phyloP scores from a whole-genome alignment of 1,139 yeast species.

The Geotrichum aggregatum region DNA sequence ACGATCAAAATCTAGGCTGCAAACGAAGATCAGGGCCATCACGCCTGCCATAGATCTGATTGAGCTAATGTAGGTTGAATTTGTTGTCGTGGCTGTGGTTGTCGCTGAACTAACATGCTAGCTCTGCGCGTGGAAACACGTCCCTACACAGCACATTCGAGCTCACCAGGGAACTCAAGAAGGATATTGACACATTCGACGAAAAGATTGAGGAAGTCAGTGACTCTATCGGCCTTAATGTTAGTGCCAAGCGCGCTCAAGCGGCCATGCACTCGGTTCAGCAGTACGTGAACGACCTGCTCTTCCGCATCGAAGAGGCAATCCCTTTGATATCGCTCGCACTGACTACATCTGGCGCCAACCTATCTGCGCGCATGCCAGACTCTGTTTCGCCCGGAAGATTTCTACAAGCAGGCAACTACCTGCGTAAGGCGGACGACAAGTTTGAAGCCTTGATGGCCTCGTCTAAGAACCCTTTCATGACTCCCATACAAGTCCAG shows the following conservation, averaged over 20 bases:
- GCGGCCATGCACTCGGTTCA: constrained; percentile 51
- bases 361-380: constrained; percentile 51
- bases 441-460: neutral
- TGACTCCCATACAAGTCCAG: constrained; percentile 27
- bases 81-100: neutral
- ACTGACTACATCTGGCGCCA: constrained; percentile 67
- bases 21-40: constrained; percentile 59
- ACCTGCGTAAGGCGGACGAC: constrained; percentile 45
- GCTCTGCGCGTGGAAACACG: constrained; percentile 67
- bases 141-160: constrained; percentile 55
- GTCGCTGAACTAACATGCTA: constrained; percentile 2
- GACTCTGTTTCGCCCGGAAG: constrained; percentile 61
- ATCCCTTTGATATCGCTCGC: constrained; percentile 68
- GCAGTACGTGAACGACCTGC: constrained; percentile 46
- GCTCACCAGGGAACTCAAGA: constrained; percentile 54
- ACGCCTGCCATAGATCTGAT: constrained; percentile 69
- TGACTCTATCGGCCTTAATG: constrained; percentile 21
- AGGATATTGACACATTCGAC: constrained; percentile 60
- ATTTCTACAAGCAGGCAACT: constrained; percentile 59
- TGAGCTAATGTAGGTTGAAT: constrained; percentile 44
- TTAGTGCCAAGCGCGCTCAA: constrained; percentile 28
- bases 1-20: constrained; percentile 46
- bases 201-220: constrained; percentile 40
- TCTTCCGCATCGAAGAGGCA: constrained; percentile 58
- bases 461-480: neutral